phyloP scores from a whole-genome alignment of 2,329 filamentous ascomycete genomes.

The Fusarium solani-melongenae region DNA sequence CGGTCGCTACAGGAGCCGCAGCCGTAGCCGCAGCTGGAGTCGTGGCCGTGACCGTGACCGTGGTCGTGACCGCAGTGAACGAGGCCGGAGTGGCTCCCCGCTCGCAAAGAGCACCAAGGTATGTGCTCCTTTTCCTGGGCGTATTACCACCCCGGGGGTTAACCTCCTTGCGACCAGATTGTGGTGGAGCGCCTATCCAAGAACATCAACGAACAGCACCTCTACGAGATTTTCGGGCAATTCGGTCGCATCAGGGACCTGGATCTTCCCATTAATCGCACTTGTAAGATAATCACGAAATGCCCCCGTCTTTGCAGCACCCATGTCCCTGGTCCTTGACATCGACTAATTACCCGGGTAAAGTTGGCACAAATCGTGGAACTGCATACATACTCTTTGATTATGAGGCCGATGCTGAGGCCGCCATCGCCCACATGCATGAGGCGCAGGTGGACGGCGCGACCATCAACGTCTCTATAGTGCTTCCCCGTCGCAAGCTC shows the following conservation, averaged over 20 bases:
- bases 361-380: conserved; percentile 89
- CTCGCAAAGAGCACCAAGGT: conserved; percentile 65
- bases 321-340: conserved; percentile 11
- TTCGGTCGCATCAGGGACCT: conserved; percentile 90
- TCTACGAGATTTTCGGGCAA: conserved; percentile 90
- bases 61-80: conserved; percentile 48
- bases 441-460: conserved; percentile 93
- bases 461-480: conserved; percentile 86
- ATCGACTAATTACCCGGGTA: conserved; percentile 23
- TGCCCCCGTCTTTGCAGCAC: not conserved
- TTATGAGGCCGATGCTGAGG: conserved; percentile 81
- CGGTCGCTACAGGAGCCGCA: conserved; percentile 46
- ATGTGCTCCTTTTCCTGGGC: conserved; percentile 19
- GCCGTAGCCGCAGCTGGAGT: conserved; percentile 47
- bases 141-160: not conserved
- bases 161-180: conserved; percentile 67
- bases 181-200: conserved; percentile 96
- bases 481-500: conserved; percentile 84
- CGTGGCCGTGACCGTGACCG: conserved; percentile 41
- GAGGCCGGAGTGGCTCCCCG: conserved; percentile 53
- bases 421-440: conserved; percentile 96
- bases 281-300: conserved; percentile 67
- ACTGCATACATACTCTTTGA: conserved; percentile 92
- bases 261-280: conserved; percentile 88
- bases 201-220: conserved; percentile 89